Evolutionary conservation across 2,329 filamentous ascomycete genomes (phyloP), one percentile per base, ranked within the genome.

Genomic region (Colletotrichum nymphaeae): DNA sequence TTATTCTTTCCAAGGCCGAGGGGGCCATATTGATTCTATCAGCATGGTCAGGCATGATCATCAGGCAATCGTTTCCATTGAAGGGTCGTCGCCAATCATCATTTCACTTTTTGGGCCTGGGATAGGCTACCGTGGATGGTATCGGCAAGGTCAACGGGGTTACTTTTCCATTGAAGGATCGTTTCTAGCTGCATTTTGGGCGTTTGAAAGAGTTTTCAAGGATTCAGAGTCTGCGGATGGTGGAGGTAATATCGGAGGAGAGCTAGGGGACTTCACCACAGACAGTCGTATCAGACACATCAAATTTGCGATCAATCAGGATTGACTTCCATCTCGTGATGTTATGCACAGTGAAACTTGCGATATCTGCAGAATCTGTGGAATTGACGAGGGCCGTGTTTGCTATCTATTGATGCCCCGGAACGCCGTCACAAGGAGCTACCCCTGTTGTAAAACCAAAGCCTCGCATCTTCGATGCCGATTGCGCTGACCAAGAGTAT

Each of bases 401-500:
- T 49, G 42, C 19, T 4, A 19, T 42, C 16, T 42, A 16, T 7
- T 19, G 16, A 16, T 42, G 37, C 37, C 5, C 14, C 37, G 4
- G 14, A 1, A 3, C 3, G 24, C 9, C n/a, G 5, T 74, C 46
- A 74, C 7, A 73, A 24, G 24, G 24, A 22, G 1, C 65, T 65
- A 9, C 70, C 70, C 12, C 62, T 19, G 4, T 59, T 66, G 14
- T 72, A 59, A 24, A 83, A 81, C 81, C 81, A 83, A 1, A 77
- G 78, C 52, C 80, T 79, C 0, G 81, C 77, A 55, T 83, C 82
- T 5, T 81, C 80, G 7, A 79, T 75, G 1, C 81, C 81, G 62
- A 83, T 2, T 2, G 58, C 79, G 56, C 16, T 77, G 77, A 80
- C 78, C 28, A 83, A 77, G 52, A 81, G 76, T 26, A 84, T 82